Conservation (phyloP, 768 basidiomycete genomes). For the Suillus weaverae region DNA sequence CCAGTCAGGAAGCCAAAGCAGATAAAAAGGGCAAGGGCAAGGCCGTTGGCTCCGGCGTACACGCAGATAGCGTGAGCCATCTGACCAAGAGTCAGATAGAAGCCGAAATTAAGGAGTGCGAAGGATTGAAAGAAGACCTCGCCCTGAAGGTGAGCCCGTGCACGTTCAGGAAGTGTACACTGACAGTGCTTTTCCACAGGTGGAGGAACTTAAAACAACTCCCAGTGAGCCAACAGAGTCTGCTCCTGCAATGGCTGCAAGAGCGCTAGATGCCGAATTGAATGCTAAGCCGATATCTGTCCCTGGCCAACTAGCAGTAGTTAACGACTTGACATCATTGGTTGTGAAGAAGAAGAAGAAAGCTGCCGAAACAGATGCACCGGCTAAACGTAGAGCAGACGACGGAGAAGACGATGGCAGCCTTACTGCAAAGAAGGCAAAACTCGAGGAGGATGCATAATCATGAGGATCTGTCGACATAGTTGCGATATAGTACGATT, state of each 20-base stretch:
- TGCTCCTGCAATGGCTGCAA: slow-evolving; percentile 71
- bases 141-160: slow-evolving; percentile 65
- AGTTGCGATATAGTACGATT: neutral
- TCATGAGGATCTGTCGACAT: slow-evolving; percentile 17
- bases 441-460: slow-evolving; percentile 42
- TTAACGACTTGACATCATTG: slow-evolving; percentile 83
- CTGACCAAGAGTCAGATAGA: slow-evolving; percentile 77
- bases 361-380: slow-evolving; percentile 35
- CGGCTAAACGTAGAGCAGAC: slow-evolving; percentile 72
- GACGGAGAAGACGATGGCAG: slow-evolving; percentile 42
- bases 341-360: slow-evolving; percentile 87
- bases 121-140: slow-evolving; percentile 75
- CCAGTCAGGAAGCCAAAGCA: slow-evolving; percentile 32
- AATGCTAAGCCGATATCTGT: slow-evolving; percentile 43
- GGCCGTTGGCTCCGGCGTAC: slow-evolving; percentile 42
- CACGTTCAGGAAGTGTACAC: neutral
- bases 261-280: slow-evolving; percentile 70
- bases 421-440: slow-evolving; percentile 60
- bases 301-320: slow-evolving; percentile 39
- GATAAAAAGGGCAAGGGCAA: slow-evolving; percentile 75
- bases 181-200: slow-evolving; percentile 43
- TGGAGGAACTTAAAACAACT: slow-evolving; percentile 86
- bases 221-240: slow-evolving; percentile 62
- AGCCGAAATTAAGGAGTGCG: slow-evolving; percentile 76
- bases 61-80: slow-evolving; percentile 51